A percentile compares a stretch with the other conserved stretches of the same genome.
These are phyloP conservation scores for Blastomyces emzantsi DNA, from an alignment of 2,329 filamentous ascomycete species.

Conservation along the genomic window DNA sequence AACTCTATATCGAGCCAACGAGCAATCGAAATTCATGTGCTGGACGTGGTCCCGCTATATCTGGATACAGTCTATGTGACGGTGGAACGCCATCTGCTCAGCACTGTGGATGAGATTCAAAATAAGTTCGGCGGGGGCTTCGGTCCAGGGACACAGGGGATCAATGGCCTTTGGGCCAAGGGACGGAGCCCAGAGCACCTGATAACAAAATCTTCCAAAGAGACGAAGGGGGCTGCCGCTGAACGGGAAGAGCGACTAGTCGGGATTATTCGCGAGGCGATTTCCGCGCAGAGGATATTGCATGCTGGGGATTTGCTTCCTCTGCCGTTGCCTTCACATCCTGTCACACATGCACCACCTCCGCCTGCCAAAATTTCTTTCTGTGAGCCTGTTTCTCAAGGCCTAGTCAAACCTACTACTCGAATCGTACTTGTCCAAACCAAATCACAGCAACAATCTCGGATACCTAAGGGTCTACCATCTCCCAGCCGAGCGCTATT, in stretches of 20 bases:
- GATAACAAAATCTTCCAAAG: conserved; percentile 19
- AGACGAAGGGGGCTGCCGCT: conserved; percentile 27
- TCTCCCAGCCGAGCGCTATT: conserved; percentile 45
- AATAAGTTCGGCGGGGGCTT: conserved; percentile 67
- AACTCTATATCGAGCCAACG: conserved; percentile 62
- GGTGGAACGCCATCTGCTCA: conserved; percentile 70
- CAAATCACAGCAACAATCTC: conserved; percentile 27
- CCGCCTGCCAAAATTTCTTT: conserved; percentile 80
- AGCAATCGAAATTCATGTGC: conserved; percentile 72
- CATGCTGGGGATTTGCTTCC: conserved; percentile 78
- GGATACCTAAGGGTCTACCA: conserved; percentile 27
- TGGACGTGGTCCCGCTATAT: conserved; percentile 70
- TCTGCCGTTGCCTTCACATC: conserved; percentile 65
- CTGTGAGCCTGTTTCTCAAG: conserved; percentile 93
- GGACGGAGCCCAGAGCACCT: conserved; percentile 21
- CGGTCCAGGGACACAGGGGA: conserved; percentile 25
- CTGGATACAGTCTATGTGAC: conserved; percentile 82
- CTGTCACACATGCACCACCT: conserved; percentile 74
- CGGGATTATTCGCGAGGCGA: conserved; percentile 61
- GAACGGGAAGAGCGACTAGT: conserved; percentile 52
- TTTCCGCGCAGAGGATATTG: conserved; percentile 64
- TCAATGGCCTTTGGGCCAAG: conserved; percentile 35
- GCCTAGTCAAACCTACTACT: conserved; percentile 64
- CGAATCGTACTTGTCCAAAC: conserved; percentile 67
- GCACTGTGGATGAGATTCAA: conserved; percentile 72